Evolutionary conservation across 192 early-diverging fungal genomes (phyloP).

Genomic region (Fimicolochytrium jonesii): DNA sequence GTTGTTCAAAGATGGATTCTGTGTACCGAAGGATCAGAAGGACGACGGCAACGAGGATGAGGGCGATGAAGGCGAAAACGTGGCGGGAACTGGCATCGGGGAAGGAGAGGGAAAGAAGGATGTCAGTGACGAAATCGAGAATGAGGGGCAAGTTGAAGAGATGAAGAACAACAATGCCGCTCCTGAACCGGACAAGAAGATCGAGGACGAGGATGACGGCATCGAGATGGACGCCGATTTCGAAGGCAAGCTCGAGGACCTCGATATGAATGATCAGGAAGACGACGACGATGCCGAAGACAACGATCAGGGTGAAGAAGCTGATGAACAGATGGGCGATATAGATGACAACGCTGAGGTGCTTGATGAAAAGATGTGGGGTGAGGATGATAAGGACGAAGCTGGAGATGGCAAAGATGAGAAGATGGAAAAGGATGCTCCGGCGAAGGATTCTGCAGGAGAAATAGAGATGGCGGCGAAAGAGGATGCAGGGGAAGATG

Average conservation of each 20-base stretch:
- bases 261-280: constrained; percentile 63
- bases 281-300: constrained; percentile 69
- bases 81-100: constrained; percentile 75
- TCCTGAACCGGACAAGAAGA: constrained; percentile 47
- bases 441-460: constrained; percentile 41
- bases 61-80: constrained; percentile 24
- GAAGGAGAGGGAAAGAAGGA: constrained; percentile 94
- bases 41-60: constrained; percentile 64
- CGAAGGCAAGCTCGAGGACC: constrained; percentile 84
- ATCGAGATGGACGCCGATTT: constrained; percentile 98
- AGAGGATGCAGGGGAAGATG: constrained; percentile 40
- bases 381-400: constrained; percentile 60
- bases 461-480: constrained; percentile 59
- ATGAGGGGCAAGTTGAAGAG: constrained; percentile 93
- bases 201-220: constrained; percentile 79
- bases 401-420: constrained; percentile 49
- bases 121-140: constrained; percentile 95
- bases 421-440: constrained; percentile 63
- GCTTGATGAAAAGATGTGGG: constrained; percentile 98
- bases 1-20: constrained; percentile 82
- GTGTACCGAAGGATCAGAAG: constrained; percentile 66
- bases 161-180: constrained; percentile 65
- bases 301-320: constrained; percentile 70
- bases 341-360: constrained; percentile 81
- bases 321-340: constrained; percentile 90